These are phyloP conservation scores for Penicillium brevicompactum DNA, from an alignment of 2,329 filamentous ascomycete species.

Conservation along the genomic window DNA sequence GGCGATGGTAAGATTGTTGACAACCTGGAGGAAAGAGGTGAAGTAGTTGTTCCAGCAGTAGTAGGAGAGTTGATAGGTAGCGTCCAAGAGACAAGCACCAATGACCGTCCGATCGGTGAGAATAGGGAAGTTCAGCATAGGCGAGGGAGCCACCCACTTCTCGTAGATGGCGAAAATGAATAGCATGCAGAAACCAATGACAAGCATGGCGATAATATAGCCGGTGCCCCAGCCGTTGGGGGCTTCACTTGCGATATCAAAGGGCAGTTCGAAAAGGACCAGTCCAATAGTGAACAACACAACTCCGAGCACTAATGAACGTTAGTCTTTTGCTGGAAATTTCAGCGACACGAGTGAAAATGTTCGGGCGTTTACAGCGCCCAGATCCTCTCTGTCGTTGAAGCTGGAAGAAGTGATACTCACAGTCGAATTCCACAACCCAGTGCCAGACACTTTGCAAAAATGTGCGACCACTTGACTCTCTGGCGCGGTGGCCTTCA, in stretches of 20 bases:
- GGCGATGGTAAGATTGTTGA: slow-evolving; percentile 32
- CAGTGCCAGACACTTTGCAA: slow-evolving; percentile 53
- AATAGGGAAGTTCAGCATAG: slow-evolving; percentile 58
- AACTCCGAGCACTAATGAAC: slow-evolving; percentile 52
- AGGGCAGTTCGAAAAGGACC: slow-evolving; percentile 64
- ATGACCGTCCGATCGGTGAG: slow-evolving; percentile 26
- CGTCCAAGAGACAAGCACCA: slow-evolving; percentile 30
- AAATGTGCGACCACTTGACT: slow-evolving; percentile 44
- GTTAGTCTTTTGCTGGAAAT: not conserved
- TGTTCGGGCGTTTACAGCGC: too few relatives aligned
- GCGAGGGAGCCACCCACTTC: slow-evolving; percentile 53
- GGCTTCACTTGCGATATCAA: slow-evolving; percentile 52
- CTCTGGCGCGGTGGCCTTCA: slow-evolving; percentile 50
- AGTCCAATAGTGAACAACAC: slow-evolving; percentile 61
- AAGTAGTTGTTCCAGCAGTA: slow-evolving; percentile 36
- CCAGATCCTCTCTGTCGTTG: too few relatives aligned
- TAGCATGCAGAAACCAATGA: slow-evolving; percentile 57
- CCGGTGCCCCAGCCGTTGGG: slow-evolving; percentile 41
- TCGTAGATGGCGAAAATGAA: slow-evolving; percentile 58
- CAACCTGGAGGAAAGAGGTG: slow-evolving; percentile 24
- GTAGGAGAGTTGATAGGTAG: slow-evolving; percentile 31
- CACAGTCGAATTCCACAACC: slow-evolving; percentile 59
- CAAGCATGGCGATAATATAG: slow-evolving; percentile 52
- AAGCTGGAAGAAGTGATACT: slow-evolving; percentile 1
- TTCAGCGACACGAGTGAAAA: too few relatives aligned